Evolutionary conservation across 805 yeast species (phyloP), one percentile per base, ranked within the genome.

Genomic region (Teunomyces kruisii): DNA sequence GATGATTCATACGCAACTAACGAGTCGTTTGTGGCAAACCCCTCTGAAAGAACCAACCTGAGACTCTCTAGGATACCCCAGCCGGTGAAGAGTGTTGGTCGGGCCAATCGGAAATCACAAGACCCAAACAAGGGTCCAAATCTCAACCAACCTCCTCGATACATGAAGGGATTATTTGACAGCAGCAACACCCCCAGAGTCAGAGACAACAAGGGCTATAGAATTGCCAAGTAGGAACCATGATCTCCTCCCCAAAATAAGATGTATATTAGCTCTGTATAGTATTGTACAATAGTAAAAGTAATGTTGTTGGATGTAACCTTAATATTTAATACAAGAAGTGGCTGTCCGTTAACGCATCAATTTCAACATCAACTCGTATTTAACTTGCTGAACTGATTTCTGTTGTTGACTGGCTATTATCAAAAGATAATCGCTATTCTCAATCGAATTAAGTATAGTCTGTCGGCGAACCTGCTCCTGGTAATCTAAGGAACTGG

Each of bases 111-210:
- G 19, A 12, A 33, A 28, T 45, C 22, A 27, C 43, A 26, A 30
- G 15, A 37, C 15, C 32, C 49, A 37, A 44, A 37, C 22, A 39
- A 33, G 9, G 59, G 61, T 3, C 76, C 76, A n/a, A 68, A 72
- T 46, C 60, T 72, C 32, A 61, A 71, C 56, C 76, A 72, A 51
- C 68, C 72, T 1, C 75, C 76, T 9, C 56, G 76, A 40, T 72
- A 70, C 55, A 59, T 70, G 68, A 54, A 62, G 14, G 75, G 73
- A 3, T 59, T 70, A 17, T 66, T 67, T 46, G 69, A 63, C 30
- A 53, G 52, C 14, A 46, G 49, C 29, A 45, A 43, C 30, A 38
- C 43, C 22, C 33, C 42, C 27, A 29, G 37, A 17, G 35, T 31
- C 35, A 37, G 32, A n/a, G 33, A 42, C 32, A 22, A 24, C 12